A percentile compares a stretch with the other conserved stretches of the same genome.
Conservation (phyloP, 306 rosid species). For the Ormosia semicastrata region DNA sequence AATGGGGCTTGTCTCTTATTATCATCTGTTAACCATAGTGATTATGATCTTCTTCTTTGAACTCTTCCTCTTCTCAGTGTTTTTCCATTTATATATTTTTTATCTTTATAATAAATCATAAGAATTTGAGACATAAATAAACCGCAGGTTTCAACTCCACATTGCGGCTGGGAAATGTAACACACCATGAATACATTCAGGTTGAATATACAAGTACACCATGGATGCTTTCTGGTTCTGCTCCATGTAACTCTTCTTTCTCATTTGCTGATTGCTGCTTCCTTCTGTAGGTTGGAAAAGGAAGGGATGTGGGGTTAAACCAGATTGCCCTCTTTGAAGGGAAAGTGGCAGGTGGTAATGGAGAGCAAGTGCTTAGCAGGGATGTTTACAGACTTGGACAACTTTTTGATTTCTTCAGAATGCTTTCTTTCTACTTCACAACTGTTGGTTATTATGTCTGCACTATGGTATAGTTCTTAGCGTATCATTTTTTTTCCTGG, state of each 20-base stretch:
- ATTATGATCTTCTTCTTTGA: background rate
- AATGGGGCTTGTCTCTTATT: background rate
- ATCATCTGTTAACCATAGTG: constrained; percentile 6
- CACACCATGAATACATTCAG: constrained; percentile 98
- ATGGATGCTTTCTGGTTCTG: constrained; percentile 19
- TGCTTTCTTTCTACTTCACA: constrained; percentile 92
- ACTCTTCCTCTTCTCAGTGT: background rate
- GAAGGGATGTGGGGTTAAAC: constrained; percentile 97
- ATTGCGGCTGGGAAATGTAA: constrained; percentile 88
- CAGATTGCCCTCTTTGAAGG: constrained; percentile 99
- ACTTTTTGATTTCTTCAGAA: constrained; percentile 93
- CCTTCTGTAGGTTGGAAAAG: constrained; percentile 89
- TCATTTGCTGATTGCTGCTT: constrained; percentile 26
- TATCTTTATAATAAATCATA: background rate
- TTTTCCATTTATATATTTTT: background rate
- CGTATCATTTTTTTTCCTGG: background rate
- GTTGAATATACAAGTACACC: constrained; percentile 37
- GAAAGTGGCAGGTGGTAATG: constrained; percentile 98
- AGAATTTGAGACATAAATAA: background rate
- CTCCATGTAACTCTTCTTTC: constrained; percentile 8
- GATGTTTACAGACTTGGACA: constrained; percentile 92
- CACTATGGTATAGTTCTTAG: constrained; percentile 66
- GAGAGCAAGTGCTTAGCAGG: constrained; percentile 97
- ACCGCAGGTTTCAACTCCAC: constrained; percentile 94
- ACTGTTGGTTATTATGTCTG: constrained; percentile 96